phyloP scores from a whole-genome alignment of 139 green algal genomes.

The Picochlorum sp. region DNA sequence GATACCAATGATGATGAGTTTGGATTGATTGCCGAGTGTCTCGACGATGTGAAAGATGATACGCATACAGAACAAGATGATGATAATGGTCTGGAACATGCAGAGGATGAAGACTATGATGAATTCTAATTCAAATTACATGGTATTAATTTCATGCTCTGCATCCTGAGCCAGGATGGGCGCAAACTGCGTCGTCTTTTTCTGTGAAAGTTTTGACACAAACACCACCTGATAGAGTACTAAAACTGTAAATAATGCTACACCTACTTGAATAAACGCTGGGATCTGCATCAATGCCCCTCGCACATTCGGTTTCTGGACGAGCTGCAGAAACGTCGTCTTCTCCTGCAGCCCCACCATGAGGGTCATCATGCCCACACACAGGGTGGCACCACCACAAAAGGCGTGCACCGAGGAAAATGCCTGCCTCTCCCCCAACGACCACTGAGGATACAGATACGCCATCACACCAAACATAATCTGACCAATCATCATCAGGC shows the following conservation, averaged over 20 bases:
- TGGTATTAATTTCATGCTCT: too few species aligned
- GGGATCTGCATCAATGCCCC: constrained; percentile 21
- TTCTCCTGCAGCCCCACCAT: constrained; percentile 52
- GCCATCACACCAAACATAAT: constrained; percentile 14
- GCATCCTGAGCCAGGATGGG: too few species aligned
- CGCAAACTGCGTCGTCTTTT: too few species aligned
- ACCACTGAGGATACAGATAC: constrained; percentile 32
- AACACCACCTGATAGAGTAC: constrained; percentile 33
- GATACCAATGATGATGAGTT: not conserved
- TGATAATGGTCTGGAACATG: too few species aligned
- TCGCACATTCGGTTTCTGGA: constrained; percentile 26
- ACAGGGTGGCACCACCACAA: constrained; percentile 22
- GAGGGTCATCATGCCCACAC: constrained; percentile 31
- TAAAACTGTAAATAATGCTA: constrained; percentile 16
- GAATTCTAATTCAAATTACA: not conserved
- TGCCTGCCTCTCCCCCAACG: not conserved
- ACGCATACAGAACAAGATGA: too few species aligned
- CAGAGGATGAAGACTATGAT: not conserved
- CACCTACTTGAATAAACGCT: constrained; percentile 25
- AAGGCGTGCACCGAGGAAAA: constrained; percentile 32
- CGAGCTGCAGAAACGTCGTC: constrained; percentile 42
- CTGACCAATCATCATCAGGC: constrained; percentile 18
- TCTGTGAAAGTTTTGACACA: not conserved
- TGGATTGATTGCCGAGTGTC: too few species aligned
- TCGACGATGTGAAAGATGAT: too few species aligned